Evolutionary conservation across 805 yeast genomes (phyloP), one percentile per base, ranked within the genome.

Genomic region (Komagataella pseudopastoris): DNA sequence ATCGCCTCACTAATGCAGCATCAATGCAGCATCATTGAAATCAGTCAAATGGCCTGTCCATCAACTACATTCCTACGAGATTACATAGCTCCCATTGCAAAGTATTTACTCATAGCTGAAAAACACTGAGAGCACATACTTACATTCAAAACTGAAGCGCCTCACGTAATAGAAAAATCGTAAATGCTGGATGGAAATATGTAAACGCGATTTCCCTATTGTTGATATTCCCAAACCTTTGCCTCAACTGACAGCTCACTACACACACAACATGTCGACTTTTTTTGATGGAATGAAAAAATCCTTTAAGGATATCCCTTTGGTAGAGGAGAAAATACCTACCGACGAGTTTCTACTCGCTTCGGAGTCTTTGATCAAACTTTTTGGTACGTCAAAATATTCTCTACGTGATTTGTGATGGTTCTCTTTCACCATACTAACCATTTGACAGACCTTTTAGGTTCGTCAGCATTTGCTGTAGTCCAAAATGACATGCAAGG

Each of bases 401-500:
- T 44, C 47, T 12, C 30, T 44, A 5, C 45, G 14, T 12, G 3
- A 24, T 20, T n/a, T n/a, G n/a, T n/a, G n/a, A n/a, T 1, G 14
- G 2, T 8, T 16, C 14, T 22, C 18, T 39, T 6, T 23, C 36
- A 16, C 48, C 18, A 17, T 23, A 10, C 16, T 14, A 46, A 17
- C 20, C 16, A 30, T 51, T 43, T 30, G 14, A 49, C 49, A 71
- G 80, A 88, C 64, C 72, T 88, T 49, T 73, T 88, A 56, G 95
- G 95, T 22, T 85, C 93, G 18, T 71, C 93, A 36, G 95, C 96
- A 12, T 88, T 88, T 60, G 66, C 80, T 14, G 88, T 86, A 45
- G 96, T 88, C 53, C 95, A 87, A 64, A 83, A 75, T 57, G 96
- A 88, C 65, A 82, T 88, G 86, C 82, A 77, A 36, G 96, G 96